Base-by-base conservation (phyloP, 2,329 filamentous ascomycete genomes). In the Aureobasidium sp. region DNA sequence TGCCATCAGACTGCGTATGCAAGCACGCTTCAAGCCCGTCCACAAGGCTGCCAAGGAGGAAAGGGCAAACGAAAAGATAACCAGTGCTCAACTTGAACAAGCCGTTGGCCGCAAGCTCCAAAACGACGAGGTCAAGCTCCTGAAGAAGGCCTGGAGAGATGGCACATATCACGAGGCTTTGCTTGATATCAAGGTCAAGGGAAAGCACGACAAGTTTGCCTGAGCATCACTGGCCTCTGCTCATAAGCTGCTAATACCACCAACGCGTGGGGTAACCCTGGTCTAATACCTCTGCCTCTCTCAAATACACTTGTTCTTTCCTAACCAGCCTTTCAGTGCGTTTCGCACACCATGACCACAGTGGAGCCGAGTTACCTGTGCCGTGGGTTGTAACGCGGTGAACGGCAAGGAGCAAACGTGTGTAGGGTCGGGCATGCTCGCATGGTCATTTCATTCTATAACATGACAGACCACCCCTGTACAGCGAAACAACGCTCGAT, bases 121-220 rank as follows among this genome's bases (percentile, higher is more conserved):
- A 15, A 92, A 97, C 68, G 87, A 93, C 60, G 94, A 99, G 74
- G 89, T 96, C 43, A 87, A 82, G 75, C 83, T 79, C 71, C 73
- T 99, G 70, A 95, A 95, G 79, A 87, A 79, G 74, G 91, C 94
- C 35, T 82, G 89, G 70, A 83, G 84, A 67, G 89, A 96, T 67
- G 94, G 94, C 0, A 86, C 93, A 71, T 96, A 94, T 71, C 89
- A 96, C 71, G 92, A 97, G 75, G 83, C 83, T 66, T 75, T 96
- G 69, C 75, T 97, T 65, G 86, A 95, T 74, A 78, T 96, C 60
- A 94, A 93, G 74, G 87, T 94, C 31, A 96, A 96, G 78, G 86
- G 85, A 60, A 96, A 95, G 76, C 92, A 95, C 75, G 91, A 96
- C 75, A 95, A 95, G 73, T 96, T 78, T 75, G 76, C 73, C 55